Base-by-base conservation (phyloP, 257 asterid species). In the Fraxinus anomala region DNA sequence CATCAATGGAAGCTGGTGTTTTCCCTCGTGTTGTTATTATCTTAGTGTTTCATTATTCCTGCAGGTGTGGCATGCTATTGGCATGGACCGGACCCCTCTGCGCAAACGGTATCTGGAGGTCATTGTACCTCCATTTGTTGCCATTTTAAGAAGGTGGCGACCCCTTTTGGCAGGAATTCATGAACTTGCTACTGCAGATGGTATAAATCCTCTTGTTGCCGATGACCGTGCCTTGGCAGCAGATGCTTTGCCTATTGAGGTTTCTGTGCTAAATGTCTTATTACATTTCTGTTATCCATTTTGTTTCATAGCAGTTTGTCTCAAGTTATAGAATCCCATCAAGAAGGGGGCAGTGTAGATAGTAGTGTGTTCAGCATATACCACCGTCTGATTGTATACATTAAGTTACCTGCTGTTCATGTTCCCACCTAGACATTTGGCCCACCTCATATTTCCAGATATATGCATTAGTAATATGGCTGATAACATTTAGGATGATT, bases 151-250 rank as follows among this genome's bases (percentile, higher is more conserved):
- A 87, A 89, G 96, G 85, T 95, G 99, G 99, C 91, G 99, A 37
- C 99, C 99, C 80, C 97, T 95, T 77, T 87, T 95, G 93, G 94
- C 98, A 34, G 98, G 99, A 73, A 93, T 93, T 83, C 96, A 95
- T 82, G 98, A 93, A 84, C 93, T 95, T 76, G 89, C 98, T 30
- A 89, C 98, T 72, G 89, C 92, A 80, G 98, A 91, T 89, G 99
- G 97, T 76, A 77, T 88, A 85, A 95, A 95, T 85, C 99, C 99
- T 83, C 97, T 95, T 79, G 93, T 87, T 73, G 90, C 80, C 79
- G 98, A 93, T 83, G 98, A 93, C 80, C 97, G 98, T 78, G 96
- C 99, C 80, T 83, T 93, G 88, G 94, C 98, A 71, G 99, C 97
- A 70, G 99, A 95, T 90, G 88, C 97, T 73, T 91, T 95, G 79